Evolutionary conservation across 2,329 filamentous ascomycete genomes (phyloP).

Genomic region (Zymoseptoria brevis): DNA sequence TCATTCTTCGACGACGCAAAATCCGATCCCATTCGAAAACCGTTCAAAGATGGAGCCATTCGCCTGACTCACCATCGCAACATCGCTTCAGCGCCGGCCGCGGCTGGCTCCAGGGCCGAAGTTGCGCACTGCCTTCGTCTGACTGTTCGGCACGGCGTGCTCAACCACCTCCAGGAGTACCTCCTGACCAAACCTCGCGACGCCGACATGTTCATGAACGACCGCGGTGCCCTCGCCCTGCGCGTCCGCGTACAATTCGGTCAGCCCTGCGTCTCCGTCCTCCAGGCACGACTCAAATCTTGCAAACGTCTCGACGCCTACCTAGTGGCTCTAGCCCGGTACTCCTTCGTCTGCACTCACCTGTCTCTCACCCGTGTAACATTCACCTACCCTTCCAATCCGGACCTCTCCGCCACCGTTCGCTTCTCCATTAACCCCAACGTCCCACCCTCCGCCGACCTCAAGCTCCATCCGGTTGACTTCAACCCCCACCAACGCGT

Average conservation of each 20-base stretch:
- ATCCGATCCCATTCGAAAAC: not conserved
- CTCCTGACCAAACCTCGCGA: constrained; percentile 40
- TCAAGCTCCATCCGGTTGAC: constrained; percentile 48
- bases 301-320: constrained; percentile 65
- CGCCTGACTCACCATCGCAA: constrained; percentile 20
- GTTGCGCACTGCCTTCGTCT: constrained; percentile 36
- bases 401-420: constrained; percentile 15
- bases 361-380: constrained; percentile 56
- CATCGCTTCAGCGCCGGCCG: not conserved
- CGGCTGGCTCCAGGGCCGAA: constrained; percentile 2
- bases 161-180: constrained; percentile 33
- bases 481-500: constrained; percentile 25
- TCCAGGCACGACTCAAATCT: constrained; percentile 54
- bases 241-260: constrained; percentile 53
- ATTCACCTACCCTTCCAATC: constrained; percentile 54
- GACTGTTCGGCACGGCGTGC: constrained; percentile 26
- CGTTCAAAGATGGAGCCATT: constrained; percentile 9
- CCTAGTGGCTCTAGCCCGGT: constrained; percentile 37
- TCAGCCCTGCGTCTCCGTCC: constrained; percentile 49
- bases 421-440: constrained; percentile 19
- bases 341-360: constrained; percentile 46
- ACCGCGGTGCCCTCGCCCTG: constrained; percentile 56
- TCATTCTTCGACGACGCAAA: not conserved
- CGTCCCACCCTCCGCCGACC: constrained; percentile 42
- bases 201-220: constrained; percentile 55